Percentiles rank a stretch among this genome's conserved stretches.
Conservation (phyloP, 805 yeast species). For the Candida schatavii region DNA sequence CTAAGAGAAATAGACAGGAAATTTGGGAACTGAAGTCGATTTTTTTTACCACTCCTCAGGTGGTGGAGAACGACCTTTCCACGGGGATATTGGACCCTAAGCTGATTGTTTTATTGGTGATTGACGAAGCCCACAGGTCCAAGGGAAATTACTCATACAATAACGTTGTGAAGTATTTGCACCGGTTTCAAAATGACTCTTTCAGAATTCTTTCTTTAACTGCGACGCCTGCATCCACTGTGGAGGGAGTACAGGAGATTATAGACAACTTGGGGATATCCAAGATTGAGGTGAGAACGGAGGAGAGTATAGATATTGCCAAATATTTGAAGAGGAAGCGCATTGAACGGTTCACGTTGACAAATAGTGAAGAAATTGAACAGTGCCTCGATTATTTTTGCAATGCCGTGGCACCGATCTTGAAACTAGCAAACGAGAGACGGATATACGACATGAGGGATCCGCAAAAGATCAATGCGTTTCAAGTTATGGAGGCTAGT, state of each 20-base stretch:
- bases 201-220: conserved; percentile 82
- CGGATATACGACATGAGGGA: conserved; percentile 64
- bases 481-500: conserved; percentile 66
- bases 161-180: conserved; percentile 65
- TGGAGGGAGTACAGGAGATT: conserved; percentile 85
- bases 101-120: conserved; percentile 67
- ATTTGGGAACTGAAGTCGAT: conserved; percentile 80
- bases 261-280: conserved; percentile 73
- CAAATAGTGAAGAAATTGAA: conserved; percentile 50
- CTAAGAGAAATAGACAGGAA: conserved; percentile 56
- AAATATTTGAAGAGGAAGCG: conserved; percentile 71
- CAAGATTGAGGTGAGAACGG: conserved; percentile 80
- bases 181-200: conserved; percentile 54
- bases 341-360: conserved; percentile 58
- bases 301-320: conserved; percentile 74
- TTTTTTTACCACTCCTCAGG: conserved; percentile 94
- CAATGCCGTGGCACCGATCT: conserved; percentile 64
- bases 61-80: conserved; percentile 84
- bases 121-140: conserved; percentile 96
- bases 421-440: conserved; percentile 60
- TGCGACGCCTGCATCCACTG: conserved; percentile 91
- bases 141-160: conserved; percentile 88
- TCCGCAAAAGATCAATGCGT: conserved; percentile 67
- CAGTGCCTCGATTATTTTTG: conserved; percentile 54
- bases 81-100: conserved; percentile 76